These are phyloP conservation scores for Alloteropsis semialata DNA, from an alignment of 176 grass and related monocot species.

Conservation along the genomic window DNA sequence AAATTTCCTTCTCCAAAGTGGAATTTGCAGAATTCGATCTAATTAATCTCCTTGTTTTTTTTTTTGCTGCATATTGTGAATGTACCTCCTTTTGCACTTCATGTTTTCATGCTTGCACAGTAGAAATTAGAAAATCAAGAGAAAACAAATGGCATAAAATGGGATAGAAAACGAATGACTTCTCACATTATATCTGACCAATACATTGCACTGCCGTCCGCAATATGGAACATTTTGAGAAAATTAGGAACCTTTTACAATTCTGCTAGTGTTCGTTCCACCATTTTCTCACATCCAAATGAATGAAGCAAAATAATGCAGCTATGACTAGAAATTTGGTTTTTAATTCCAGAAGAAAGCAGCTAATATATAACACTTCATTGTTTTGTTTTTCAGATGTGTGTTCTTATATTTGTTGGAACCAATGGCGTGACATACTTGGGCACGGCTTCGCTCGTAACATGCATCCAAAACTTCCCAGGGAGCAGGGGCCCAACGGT, in stretches of 20 bases:
- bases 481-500: constrained; percentile 75
- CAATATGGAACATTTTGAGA: background rate
- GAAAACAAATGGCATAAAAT: no score
- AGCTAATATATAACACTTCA: background rate
- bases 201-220: background rate
- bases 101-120: no score
- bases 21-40: no score
- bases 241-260: background rate
- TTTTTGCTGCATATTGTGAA: no score
- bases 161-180: no score
- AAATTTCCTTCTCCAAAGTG: no score
- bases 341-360: background rate
- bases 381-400: constrained; percentile 57
- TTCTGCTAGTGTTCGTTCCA: background rate
- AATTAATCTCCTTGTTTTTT: no score
- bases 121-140: no score
- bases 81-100: no score
- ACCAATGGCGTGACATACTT: constrained; percentile 83
- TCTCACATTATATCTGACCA: background rate
- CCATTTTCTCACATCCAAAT: background rate
- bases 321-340: background rate
- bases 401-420: constrained; percentile 67
- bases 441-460: constrained; percentile 80
- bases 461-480: constrained; percentile 85
- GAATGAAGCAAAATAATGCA: background rate